A percentile compares a stretch with the other conserved stretches of the same genome.
Evolutionary conservation across 2,329 filamentous ascomycete species (phyloP).

Genomic region (Acrocalymma vagum): DNA sequence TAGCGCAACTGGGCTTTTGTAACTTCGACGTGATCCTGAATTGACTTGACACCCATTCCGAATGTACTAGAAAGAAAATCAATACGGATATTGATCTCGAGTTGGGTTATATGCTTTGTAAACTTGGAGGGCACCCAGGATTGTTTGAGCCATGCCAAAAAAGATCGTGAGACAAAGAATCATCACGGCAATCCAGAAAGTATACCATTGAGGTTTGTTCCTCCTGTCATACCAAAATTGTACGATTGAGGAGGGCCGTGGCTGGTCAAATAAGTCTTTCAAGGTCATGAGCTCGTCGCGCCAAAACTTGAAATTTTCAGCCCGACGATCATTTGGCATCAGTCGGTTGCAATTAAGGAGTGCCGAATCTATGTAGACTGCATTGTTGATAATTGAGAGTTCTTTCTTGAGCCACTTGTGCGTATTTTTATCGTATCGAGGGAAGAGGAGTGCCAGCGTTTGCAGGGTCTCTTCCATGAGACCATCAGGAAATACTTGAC

Average conservation of each 20-base stretch:
- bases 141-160: too few species aligned
- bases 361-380: not conserved
- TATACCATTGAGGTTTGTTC: conserved; percentile 54
- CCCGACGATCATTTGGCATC: conserved; percentile 33
- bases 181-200: conserved; percentile 53
- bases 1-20: too few species aligned
- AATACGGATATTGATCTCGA: too few species aligned
- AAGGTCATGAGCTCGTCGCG: conserved; percentile 52
- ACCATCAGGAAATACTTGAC: conserved; percentile 13
- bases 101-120: too few species aligned
- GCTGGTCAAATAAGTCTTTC: conserved; percentile 53
- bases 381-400: not conserved
- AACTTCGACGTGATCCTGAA: too few species aligned
- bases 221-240: conserved; percentile 54
- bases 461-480: conserved; percentile 10
- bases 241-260: conserved; percentile 44
- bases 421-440: not conserved
- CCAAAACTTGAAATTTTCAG: conserved; percentile 48
- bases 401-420: not conserved
- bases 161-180: too few species aligned
- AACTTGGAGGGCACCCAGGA: too few species aligned
- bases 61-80: too few species aligned
- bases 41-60: too few species aligned
- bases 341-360: conserved; percentile 36
- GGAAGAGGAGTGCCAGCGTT: conserved; percentile 26